Evolutionary conservation across 2,329 filamentous ascomycete genomes (phyloP), one percentile per base, ranked within the genome.

Genomic region (Sclerotinia nivalis): DNA sequence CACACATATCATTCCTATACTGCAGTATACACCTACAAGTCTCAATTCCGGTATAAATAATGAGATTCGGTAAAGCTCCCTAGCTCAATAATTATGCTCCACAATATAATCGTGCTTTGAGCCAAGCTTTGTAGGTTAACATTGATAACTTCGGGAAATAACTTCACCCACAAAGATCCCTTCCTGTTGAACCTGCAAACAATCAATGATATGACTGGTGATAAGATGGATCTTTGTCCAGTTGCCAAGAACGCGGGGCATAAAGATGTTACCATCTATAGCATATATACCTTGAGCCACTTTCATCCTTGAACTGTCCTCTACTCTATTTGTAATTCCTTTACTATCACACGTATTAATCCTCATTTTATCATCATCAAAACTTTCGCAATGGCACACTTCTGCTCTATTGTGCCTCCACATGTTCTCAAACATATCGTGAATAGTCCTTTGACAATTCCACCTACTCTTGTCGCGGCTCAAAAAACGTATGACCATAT

Each of bases 381-480:
- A 22, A 13, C 20, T 8, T 56, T 25, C 5, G 28, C 22, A 45
- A 66, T 66, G 50, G 64, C 52, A n/a, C 34, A 13, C 15, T 55
- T 31, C 12, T 56, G 61, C 28, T 52, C 61, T 18, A 43, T 65
- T 25, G 5, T 65, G 37, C 61, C 61, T 43, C 47, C 61, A 13
- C 61, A 65, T 54, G 47, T 65, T n/a, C 61, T 65, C 18, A 65
- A 65, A 52, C 47, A 65, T 18, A 65, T 52, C 22, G 9, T 65
- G 12, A 28, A 52, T 18, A 54, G 31, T 37, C 61, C 61, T 25
- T 54, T 25, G 31, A 65, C 61, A n/a, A 25, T 8, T 4, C 61
- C 37, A n/a, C 20, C 5, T 18, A 65, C 61, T 20, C 31, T 50
- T n/a, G 12, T 28, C 10, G 61, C 47, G 10, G 47, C 47, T 25